Evolutionary conservation across 2,329 filamentous ascomycete species (phyloP), one percentile per base, ranked within the genome.

Genomic region (Thielaviopsis ethacetica): DNA sequence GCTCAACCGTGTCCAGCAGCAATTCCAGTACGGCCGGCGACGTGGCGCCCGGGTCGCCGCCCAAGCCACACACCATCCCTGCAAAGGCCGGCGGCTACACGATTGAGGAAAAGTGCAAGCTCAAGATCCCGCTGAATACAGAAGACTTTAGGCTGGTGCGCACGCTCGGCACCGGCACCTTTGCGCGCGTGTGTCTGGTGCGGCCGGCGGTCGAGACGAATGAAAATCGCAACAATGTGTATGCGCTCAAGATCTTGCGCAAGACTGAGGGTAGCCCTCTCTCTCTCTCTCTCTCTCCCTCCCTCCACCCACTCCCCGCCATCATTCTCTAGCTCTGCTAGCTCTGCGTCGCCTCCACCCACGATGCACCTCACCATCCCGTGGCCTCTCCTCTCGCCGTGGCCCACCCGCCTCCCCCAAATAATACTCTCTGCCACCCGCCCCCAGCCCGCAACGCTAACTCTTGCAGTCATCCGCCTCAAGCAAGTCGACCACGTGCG

Each of bases 401-500:
- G 24, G 24, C 24, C 24, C n/a, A n/a, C n/a, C n/a, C n/a, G 26
- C 4, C 26, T 27, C 4, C 30, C 30, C 30, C 3, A 34, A 34
- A 34, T 2, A 34, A 12, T 6, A 26, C 24, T 50, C 17, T 21
- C 6, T n/a, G 47, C 47, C 19, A 50, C 5, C 17, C 19, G 47
- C 6, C 47, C 5, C 34, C 15, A 15, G 5, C 38, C 15, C 38
- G 10, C 19, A 26, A 27, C 21, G 34, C 44, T 30, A 49, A 57
- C 24, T 13, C 30, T 4, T 17, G 3, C 19, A 63, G 84, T 93
- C 52, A 85, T 93, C 69, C 84, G 84, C 63, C 78, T 91, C 60
- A 91, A 91, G 75, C 88, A 93, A 68, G 84, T 91, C 64, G 87
- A 91, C 71, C 88, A 93, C 70, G 87, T 91, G 58, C 84, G 86